A percentile compares a stretch with the other conserved stretches of the same genome.
Conservation (phyloP, 148 eudicot species). For the Hydrangea macrophylla region DNA sequence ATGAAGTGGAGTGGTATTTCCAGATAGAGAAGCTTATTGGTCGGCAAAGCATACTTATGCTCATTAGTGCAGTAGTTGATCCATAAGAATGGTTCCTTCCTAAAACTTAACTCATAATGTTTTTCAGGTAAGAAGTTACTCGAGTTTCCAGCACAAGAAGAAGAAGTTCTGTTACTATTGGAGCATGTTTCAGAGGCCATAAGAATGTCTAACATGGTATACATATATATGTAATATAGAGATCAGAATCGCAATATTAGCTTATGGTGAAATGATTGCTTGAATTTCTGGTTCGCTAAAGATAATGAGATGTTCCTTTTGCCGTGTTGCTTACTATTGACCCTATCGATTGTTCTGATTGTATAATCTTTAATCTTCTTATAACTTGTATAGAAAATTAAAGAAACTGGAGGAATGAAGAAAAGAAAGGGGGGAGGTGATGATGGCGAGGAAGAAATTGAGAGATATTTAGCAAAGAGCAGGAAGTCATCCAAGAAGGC, state of each 20-base stretch:
- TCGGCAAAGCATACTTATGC: conserved; percentile 13
- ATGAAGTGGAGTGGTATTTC: conserved; percentile 68
- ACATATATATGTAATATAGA: too few species aligned
- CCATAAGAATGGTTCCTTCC: not conserved
- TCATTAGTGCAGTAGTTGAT: not conserved
- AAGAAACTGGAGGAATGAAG: conserved; percentile 54
- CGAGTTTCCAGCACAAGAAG: conserved; percentile 58
- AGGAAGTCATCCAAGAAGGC: conserved; percentile 39
- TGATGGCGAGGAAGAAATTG: conserved; percentile 58
- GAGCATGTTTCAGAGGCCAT: conserved; percentile 77
- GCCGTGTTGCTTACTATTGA: not conserved
- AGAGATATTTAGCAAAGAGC: conserved; percentile 37
- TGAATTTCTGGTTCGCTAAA: not conserved
- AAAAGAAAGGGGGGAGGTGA: conserved; percentile 46
- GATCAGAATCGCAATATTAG: too few species aligned
- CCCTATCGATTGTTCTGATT: not conserved
- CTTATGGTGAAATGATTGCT: not conserved
- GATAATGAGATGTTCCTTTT: not conserved
- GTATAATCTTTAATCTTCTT: not conserved
- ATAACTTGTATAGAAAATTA: conserved; percentile 47
- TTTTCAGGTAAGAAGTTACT: conserved; percentile 67
- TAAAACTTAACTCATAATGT: not conserved
- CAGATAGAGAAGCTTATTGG: conserved; percentile 90
- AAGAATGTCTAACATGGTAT: conserved; percentile 71
- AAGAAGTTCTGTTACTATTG: conserved; percentile 59